Percentiles rank a stretch among this genome's conserved stretches.
These are phyloP conservation scores for Filosporella fistucella DNA, from an alignment of 495 filamentous ascomycete genomes.

Conservation along the genomic window DNA sequence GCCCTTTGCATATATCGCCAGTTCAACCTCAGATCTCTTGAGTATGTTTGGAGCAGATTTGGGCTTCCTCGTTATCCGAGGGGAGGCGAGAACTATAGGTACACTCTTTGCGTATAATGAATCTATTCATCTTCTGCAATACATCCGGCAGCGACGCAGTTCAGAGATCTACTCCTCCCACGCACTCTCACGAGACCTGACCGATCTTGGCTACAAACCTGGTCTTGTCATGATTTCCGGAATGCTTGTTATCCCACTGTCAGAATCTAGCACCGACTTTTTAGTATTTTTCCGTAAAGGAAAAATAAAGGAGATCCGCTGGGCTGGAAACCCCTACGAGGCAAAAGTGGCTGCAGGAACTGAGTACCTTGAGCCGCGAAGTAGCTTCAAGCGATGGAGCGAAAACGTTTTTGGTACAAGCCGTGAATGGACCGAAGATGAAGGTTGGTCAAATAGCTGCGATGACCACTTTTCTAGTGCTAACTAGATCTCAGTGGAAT, in stretches of 20 bases:
- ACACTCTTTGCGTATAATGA: conserved; percentile 73
- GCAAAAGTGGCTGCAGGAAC: conserved; percentile 65
- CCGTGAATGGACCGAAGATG: conserved; percentile 69
- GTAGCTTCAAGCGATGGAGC: conserved; percentile 70
- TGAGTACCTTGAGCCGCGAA: conserved; percentile 67
- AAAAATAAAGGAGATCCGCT: conserved; percentile 68
- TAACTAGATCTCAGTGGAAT: no score
- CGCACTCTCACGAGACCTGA: conserved; percentile 74
- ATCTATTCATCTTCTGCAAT: conserved; percentile 79
- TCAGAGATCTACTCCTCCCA: conserved; percentile 72
- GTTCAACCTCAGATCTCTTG: conserved; percentile 81
- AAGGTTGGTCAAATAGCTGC: conserved; percentile 20
- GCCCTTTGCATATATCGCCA: conserved; percentile 86
- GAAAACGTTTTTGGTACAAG: conserved; percentile 70
- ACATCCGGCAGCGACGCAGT: conserved; percentile 68
- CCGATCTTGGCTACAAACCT: conserved; percentile 73
- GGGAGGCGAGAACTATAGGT: conserved; percentile 83
- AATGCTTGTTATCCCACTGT: conserved; percentile 77
- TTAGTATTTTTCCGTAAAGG: conserved; percentile 88
- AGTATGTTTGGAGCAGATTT: conserved; percentile 86
- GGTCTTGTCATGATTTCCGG: conserved; percentile 78
- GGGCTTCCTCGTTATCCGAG: conserved; percentile 77
- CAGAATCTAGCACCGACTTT: conserved; percentile 72
- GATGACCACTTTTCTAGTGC: not conserved
- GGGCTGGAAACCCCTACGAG: conserved; percentile 77